A percentile compares a stretch with the other conserved stretches of the same genome.
phyloP scores from a whole-genome alignment of 345 rosid species.

The Eucalyptus decipiens region DNA sequence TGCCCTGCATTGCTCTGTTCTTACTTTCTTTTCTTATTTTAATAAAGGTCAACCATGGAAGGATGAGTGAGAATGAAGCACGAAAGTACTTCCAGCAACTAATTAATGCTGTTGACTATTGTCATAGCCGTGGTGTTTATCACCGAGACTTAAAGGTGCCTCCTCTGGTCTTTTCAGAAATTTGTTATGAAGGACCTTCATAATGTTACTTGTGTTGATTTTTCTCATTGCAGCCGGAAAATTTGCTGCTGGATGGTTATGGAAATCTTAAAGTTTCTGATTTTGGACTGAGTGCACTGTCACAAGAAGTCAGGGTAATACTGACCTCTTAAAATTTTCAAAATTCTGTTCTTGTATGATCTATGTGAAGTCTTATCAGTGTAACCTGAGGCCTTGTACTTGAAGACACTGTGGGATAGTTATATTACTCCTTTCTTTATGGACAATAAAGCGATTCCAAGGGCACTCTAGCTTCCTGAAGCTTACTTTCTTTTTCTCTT shows the following conservation, averaged over 20 bases:
- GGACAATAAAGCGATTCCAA: not conserved
- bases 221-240: conserved; percentile 60
- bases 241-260: conserved; percentile 65
- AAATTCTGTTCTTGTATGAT: not conserved
- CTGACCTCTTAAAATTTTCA: not conserved
- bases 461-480: not conserved
- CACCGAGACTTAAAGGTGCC: conserved; percentile 92
- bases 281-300: conserved; percentile 95
- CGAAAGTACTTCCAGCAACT: conserved; percentile 94
- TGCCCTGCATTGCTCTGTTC: not conserved
- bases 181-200: not conserved
- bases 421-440: not conserved
- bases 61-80: conserved; percentile 86
- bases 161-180: not conserved
- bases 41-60: conserved; percentile 72
- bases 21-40: not conserved
- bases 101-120: conserved; percentile 82
- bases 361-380: not conserved
- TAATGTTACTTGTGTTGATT: not conserved
- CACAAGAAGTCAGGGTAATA: conserved; percentile 93
- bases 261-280: conserved; percentile 97
- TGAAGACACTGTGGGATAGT: not conserved
- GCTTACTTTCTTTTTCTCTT: not conserved
- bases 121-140: conserved; percentile 94
- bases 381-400: not conserved